phyloP scores from a whole-genome alignment of 805 yeast species.

The Zygosaccharomyces bailii region DNA sequence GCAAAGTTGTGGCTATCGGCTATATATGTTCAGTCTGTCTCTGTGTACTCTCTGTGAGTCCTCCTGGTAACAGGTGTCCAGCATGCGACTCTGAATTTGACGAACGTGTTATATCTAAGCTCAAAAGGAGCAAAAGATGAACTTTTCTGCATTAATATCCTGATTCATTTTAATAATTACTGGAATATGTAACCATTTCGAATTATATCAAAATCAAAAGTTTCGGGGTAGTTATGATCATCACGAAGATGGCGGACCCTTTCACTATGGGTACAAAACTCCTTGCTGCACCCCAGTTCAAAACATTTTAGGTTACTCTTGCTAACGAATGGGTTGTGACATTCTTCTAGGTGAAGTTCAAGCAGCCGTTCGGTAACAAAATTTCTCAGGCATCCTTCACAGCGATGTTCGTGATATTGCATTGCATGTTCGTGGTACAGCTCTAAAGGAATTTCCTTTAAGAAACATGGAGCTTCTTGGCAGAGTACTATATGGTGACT shows the following conservation, averaged over 20 bases:
- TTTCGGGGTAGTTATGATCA: conserved; percentile 39
- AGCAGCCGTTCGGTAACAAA: conserved; percentile 45
- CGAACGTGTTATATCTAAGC: conserved; percentile 50
- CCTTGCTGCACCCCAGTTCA: conserved; percentile 39
- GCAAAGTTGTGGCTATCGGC: conserved; percentile 88
- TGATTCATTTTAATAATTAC: background rate
- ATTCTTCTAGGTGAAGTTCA: conserved; percentile 49
- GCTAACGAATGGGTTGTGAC: conserved; percentile 47
- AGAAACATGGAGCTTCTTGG: conserved; percentile 19
- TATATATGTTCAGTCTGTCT: conserved; percentile 93
- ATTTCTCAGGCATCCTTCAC: conserved; percentile 38
- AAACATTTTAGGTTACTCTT: conserved; percentile 43
- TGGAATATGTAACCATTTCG: conserved; percentile 20
- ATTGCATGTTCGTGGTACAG: conserved; percentile 17
- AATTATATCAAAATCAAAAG: conserved; percentile 17
- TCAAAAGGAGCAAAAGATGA: conserved; percentile 43
- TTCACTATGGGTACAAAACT: conserved; percentile 39
- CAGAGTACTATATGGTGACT: conserved; percentile 10
- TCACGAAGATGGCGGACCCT: conserved; percentile 49
- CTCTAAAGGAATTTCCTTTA: conserved; percentile 16
- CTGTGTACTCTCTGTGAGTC: conserved; percentile 68
- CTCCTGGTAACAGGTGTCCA: conserved; percentile 69
- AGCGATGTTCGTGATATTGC: conserved; percentile 27
- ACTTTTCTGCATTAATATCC: background rate
- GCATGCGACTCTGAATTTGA: conserved; percentile 83